These are phyloP conservation scores for Aphanomyces astaci DNA, from an alignment of 352 stramenopile genomes.

Conservation along the genomic window DNA sequence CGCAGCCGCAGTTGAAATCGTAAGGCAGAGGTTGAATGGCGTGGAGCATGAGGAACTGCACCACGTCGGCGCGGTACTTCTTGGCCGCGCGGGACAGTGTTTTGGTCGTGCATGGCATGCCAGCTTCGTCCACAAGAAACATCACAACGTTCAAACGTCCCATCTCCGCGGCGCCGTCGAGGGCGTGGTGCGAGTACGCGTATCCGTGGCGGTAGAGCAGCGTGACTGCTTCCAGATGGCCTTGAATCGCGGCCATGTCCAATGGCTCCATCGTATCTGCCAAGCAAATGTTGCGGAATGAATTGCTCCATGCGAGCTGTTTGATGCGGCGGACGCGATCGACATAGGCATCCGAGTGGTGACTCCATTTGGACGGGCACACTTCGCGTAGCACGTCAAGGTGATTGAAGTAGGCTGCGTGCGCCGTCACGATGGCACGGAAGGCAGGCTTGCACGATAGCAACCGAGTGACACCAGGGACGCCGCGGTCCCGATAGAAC, in stretches of 20 bases:
- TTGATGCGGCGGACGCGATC: slow-evolving; percentile 6
- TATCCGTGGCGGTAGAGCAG: not conserved
- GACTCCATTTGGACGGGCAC: not conserved
- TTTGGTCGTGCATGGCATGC: slow-evolving; percentile 4
- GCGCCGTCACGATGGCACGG: not conserved
- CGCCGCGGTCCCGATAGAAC: not conserved
- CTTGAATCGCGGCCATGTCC: slow-evolving; percentile 1
- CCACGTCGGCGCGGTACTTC: not conserved
- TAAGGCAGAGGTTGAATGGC: not conserved
- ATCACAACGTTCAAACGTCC: not conserved
- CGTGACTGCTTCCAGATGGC: not conserved
- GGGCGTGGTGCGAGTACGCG: not conserved
- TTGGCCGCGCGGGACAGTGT: not conserved
- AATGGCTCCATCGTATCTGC: not conserved
- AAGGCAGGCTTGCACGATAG: not conserved
- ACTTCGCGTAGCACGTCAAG: not conserved
- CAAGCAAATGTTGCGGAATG: not conserved
- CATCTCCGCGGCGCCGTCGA: slow-evolving; percentile 1
- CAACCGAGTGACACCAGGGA: not conserved
- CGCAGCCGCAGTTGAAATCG: slow-evolving; percentile 2
- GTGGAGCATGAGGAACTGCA: slow-evolving; percentile 1
- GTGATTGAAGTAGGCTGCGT: not conserved
- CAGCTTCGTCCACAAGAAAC: not conserved
- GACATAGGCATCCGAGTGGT: not conserved
- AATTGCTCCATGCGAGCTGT: not conserved